A percentile compares a stretch with the other conserved stretches of the same genome.
Evolutionary conservation across 208 protist species (phyloP).

Genomic region (Crithidia thermophila): DNA sequence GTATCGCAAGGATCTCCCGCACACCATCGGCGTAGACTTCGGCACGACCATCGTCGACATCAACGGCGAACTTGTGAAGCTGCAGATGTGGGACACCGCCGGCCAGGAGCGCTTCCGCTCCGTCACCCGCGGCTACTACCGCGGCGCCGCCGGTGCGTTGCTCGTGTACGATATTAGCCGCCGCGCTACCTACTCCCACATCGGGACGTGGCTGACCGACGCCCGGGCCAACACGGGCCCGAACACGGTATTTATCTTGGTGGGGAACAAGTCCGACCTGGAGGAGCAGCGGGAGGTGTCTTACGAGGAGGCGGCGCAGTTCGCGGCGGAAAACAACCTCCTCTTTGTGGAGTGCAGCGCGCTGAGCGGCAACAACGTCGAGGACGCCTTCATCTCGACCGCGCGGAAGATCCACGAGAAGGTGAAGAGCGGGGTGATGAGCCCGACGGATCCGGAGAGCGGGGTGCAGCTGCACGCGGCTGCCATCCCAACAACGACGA

Average conservation of each 20-base stretch:
- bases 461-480: conserved; percentile 80
- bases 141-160: conserved; percentile 95
- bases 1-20: conserved; percentile 94
- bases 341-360: conserved; percentile 96
- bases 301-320: conserved; percentile 95
- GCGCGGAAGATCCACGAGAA: conserved; percentile 95
- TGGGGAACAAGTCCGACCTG: conserved; percentile 97
- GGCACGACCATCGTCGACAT: conserved; percentile 97
- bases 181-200: conserved; percentile 79
- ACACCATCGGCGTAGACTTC: conserved; percentile 99
- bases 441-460: conserved; percentile 75
- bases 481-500: conserved; percentile 33
- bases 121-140: conserved; percentile 96
- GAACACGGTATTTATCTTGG: conserved; percentile 88
- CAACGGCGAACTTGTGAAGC: conserved; percentile 95
- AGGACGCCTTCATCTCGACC: conserved; percentile 94
- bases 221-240: conserved; percentile 89
- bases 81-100: conserved; percentile 98
- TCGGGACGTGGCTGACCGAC: conserved; percentile 96
- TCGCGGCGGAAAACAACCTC: conserved; percentile 96
- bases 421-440: conserved; percentile 92
- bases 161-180: conserved; percentile 97
- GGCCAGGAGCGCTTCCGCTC: conserved; percentile 92
- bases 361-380: conserved; percentile 93
- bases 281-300: conserved; percentile 95